Conservation (phyloP, 202 grass and related monocot genomes). For the Eragrostis tef region DNA sequence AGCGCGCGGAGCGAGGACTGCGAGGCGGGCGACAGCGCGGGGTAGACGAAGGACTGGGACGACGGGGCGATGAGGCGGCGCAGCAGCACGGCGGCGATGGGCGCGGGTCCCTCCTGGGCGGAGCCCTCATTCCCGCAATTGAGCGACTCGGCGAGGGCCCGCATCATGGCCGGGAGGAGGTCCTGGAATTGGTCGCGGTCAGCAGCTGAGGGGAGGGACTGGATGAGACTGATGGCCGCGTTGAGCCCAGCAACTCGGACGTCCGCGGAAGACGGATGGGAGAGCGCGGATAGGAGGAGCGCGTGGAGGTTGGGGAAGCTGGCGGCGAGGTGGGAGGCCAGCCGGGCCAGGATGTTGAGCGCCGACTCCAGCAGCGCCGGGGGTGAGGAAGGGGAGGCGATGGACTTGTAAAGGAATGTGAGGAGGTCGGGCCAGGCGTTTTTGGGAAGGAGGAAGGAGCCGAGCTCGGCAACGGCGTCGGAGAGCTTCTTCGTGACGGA, state of each 20-base stretch:
- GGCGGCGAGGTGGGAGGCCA: conserved; percentile 59
- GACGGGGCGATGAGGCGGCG: conserved; percentile 72
- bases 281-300: conserved; percentile 63
- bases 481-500: conserved; percentile 73
- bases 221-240: conserved; percentile 69
- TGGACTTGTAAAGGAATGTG: conserved; percentile 64
- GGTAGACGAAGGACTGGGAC: conserved; percentile 58
- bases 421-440: conserved; percentile 68
- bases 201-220: conserved; percentile 54
- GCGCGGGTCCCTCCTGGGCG: conserved; percentile 69
- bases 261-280: conserved; percentile 60
- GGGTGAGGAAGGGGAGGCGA: conserved; percentile 57
- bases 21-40: conserved; percentile 50
- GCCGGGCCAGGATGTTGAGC: conserved; percentile 63
- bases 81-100: conserved; percentile 72
- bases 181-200: conserved; percentile 62
- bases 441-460: conserved; percentile 55
- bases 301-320: conserved; percentile 56
- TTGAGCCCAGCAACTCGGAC: conserved; percentile 66
- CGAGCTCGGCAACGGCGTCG: conserved; percentile 76
- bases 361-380: conserved; percentile 69
- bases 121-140: conserved; percentile 65
- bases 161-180: conserved; percentile 68
- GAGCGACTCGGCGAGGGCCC: conserved; percentile 56
- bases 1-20: conserved; percentile 64